Conservation (phyloP, 495 filamentous ascomycete species). For the Lophium mytilinum region DNA sequence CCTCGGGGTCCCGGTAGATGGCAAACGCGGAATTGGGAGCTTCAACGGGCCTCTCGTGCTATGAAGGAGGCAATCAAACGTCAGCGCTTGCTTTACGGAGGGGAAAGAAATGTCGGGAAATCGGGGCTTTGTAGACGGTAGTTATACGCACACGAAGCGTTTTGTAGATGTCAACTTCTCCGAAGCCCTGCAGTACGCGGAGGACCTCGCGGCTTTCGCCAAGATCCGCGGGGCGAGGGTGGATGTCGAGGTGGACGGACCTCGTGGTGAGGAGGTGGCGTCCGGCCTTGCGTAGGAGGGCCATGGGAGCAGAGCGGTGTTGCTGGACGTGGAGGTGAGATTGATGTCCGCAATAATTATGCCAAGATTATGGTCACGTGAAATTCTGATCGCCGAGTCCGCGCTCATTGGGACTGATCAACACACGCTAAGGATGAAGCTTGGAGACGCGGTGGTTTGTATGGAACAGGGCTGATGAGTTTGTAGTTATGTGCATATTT, state of each 20-base stretch:
- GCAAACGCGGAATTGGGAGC: conserved; percentile 35
- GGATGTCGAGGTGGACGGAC: conserved; percentile 54
- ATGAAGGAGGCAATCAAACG: background rate
- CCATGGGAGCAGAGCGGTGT: conserved; percentile 2
- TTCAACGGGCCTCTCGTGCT: conserved; percentile 35
- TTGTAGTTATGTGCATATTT: background rate
- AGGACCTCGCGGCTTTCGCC: conserved; percentile 65
- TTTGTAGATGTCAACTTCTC: conserved; percentile 69
- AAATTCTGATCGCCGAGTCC: too few relatives aligned
- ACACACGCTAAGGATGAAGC: too few relatives aligned
- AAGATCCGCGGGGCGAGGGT: conserved; percentile 55
- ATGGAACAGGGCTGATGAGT: background rate
- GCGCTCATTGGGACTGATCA: too few relatives aligned
- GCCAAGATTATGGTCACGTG: too few relatives aligned
- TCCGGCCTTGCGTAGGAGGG: conserved; percentile 5
- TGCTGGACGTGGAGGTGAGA: too few relatives aligned
- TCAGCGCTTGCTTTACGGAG: background rate
- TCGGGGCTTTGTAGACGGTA: background rate
- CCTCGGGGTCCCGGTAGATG: conserved; percentile 32
- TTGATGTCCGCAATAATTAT: background rate
- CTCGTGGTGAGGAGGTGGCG: conserved; percentile 17
- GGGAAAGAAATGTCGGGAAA: background rate
- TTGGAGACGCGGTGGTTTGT: too few relatives aligned
- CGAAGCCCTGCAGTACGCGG: conserved; percentile 62
- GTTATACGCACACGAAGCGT: conserved; percentile 50